A percentile compares a stretch with the other conserved stretches of the same genome.
Conservation (phyloP, 768 basidiomycete species). For the Hericium alpestre region DNA sequence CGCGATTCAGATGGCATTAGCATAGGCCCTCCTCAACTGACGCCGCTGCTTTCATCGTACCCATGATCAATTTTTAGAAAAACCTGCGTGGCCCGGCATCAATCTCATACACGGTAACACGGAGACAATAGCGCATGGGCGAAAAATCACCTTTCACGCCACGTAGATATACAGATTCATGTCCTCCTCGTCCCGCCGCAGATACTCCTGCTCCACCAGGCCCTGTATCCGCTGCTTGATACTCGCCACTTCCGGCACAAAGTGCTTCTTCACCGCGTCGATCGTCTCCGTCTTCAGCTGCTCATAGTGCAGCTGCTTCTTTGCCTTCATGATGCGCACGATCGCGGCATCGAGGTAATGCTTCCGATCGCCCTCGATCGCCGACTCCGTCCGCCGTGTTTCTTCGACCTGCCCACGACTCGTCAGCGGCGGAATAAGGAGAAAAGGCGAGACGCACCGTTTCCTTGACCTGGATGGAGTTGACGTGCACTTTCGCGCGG, state of each 20-base stretch:
- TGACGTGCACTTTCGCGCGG: conserved; percentile 77
- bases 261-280: conserved; percentile 79
- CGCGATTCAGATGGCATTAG: too few species aligned
- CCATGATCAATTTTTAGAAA: too few species aligned
- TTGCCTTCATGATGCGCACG: conserved; percentile 91
- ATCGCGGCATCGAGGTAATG: conserved; percentile 88
- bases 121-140: too few species aligned
- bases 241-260: conserved; percentile 70
- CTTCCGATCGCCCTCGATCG: conserved; percentile 81
- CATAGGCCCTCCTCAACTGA: too few species aligned
- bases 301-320: conserved; percentile 74
- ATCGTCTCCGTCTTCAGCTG: conserved; percentile 76
- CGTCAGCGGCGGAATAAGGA: neutral
- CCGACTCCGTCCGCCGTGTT: conserved; percentile 64
- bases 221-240: conserved; percentile 81
- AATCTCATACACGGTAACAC: too few species aligned
- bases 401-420: conserved; percentile 63
- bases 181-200: conserved; percentile 66
- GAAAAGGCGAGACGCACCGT: conserved; percentile 44
- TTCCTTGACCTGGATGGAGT: conserved; percentile 90
- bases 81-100: too few species aligned
- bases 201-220: conserved; percentile 79
- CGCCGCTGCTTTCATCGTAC: too few species aligned
- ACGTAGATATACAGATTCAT: conserved; percentile 70
- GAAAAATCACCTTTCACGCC: conserved; percentile 32